Percentiles rank a stretch among this genome's conserved stretches.
These are phyloP conservation scores for Lobosporangium transversale DNA, from an alignment of 192 early-diverging fungal species.

Conservation along the genomic window DNA sequence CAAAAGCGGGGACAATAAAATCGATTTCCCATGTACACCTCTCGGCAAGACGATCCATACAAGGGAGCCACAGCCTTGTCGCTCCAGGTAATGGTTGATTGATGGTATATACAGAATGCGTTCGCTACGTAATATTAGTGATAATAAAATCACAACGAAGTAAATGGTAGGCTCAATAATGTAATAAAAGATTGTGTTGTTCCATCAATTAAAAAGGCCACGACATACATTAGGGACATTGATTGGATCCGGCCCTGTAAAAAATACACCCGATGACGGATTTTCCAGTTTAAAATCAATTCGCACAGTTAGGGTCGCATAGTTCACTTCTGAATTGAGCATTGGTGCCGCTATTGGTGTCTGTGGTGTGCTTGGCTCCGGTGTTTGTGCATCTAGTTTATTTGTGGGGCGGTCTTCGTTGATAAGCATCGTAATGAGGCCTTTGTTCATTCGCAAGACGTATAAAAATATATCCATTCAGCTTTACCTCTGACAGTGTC, in stretches of 20 bases:
- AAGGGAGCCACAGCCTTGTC: slow-evolving; percentile 83
- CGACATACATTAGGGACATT: slow-evolving; percentile 65
- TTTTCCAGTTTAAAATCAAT: slow-evolving; percentile 63
- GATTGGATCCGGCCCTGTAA: slow-evolving; percentile 64
- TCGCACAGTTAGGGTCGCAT: slow-evolving; percentile 55
- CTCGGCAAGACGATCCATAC: slow-evolving; percentile 72
- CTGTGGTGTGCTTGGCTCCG: slow-evolving; percentile 49
- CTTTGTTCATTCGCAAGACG: no score
- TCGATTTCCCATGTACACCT: slow-evolving; percentile 85
- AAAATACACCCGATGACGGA: slow-evolving; percentile 64
- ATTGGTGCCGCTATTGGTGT: slow-evolving; percentile 36
- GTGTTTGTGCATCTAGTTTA: slow-evolving; percentile 26
- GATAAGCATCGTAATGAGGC: no score
- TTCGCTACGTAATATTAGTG: no score
- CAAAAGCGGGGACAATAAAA: slow-evolving; percentile 70
- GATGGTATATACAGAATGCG: slow-evolving; percentile 71
- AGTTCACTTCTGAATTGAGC: slow-evolving; percentile 28
- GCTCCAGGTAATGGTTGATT: slow-evolving; percentile 72
- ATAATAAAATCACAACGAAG: neutral
- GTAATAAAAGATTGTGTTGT: neutral
- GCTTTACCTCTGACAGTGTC: slow-evolving; percentile 25
- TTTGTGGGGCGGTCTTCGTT: no score
- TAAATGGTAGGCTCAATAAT: neutral
- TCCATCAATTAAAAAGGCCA: no score
- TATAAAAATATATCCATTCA: no score